Base-by-base conservation (phyloP, 208 protist genomes). In the Strigomonas culicis region DNA sequence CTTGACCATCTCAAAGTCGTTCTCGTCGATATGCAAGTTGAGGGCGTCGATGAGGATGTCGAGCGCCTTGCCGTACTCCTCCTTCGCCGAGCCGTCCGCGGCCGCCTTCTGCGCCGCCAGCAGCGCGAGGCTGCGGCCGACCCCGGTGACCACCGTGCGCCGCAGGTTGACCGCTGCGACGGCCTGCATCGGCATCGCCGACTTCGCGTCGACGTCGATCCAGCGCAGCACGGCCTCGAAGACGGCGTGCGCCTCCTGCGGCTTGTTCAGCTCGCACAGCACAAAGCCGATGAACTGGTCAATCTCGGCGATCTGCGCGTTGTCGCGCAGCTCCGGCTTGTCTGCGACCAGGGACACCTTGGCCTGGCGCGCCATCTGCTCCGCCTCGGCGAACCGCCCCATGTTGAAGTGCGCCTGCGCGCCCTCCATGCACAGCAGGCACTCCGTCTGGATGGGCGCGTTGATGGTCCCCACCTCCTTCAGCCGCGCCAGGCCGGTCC, bases 1-100 rank as follows among this genome's bases (percentile, higher is more conserved):
- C 73, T 96, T 96, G 3, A 94, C 90, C 11, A 80, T 52, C 0
- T 77, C 70, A 28, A 83, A 78, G 70, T 94, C 88, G 41, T 82
- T 86, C 49, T 92, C 90, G 50, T 96, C 90, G 66, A 94, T 91
- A 73, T 96, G 87, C 62, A 70, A 50, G 70, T 92, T 90, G 4
- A 96, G 72, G 0, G 68, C 87, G 59, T 93, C 90, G 41, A 96
- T 90, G 24, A 94, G 68, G 4, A 80, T 73, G 72, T 96, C 90
- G 52, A 96, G 84, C 52, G 77, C 90, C 65, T 84, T 90, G 34
- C 66, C 84, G 63, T 82, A 96, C 31, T 84, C 52, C 67, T 83
- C 79, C 63, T 69, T 75, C 0, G 77, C 83, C 62, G 88, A 79
- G 17, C 36, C 66, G 27, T 46, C 65, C 53, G 74, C 68, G 2